Conservation (phyloP, 1,139 yeast species). For the Geotrichum candidum region DNA sequence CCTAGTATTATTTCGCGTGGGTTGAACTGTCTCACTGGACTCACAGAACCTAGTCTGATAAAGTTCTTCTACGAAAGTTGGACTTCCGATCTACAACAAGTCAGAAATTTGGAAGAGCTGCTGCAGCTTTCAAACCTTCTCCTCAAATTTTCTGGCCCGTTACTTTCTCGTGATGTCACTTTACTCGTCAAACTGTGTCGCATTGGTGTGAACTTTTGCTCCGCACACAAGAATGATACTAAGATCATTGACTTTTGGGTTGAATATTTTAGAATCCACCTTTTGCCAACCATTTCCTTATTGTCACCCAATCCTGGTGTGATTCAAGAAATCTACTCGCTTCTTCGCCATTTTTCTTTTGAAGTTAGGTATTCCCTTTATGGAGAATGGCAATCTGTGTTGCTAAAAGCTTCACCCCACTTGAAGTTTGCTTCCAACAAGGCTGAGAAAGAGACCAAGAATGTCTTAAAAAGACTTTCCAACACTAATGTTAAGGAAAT, state of each 20-base stretch:
- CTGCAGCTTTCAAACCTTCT: conserved; percentile 44
- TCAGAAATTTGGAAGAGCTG: conserved; percentile 43
- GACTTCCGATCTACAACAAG: conserved; percentile 40
- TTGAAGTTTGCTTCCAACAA: conserved; percentile 59
- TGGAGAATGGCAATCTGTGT: conserved; percentile 67
- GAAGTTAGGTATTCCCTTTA: conserved; percentile 73
- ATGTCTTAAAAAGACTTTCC: conserved; percentile 76
- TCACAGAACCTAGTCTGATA: conserved; percentile 20
- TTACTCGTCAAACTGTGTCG: conserved; percentile 58
- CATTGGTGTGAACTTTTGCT: conserved; percentile 42
- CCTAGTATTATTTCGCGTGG: conserved; percentile 7
- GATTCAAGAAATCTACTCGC: conserved; percentile 52
- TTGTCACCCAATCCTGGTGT: conserved; percentile 57
- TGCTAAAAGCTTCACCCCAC: conserved; percentile 48
- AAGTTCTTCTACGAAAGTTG: conserved; percentile 52
- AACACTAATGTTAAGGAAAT: conserved; percentile 73
- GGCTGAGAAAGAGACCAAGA: conserved; percentile 80
- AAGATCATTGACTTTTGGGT: conserved; percentile 44
- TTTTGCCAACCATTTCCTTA: conserved; percentile 63
- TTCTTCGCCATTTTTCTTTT: conserved; percentile 51
- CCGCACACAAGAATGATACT: conserved; percentile 19
- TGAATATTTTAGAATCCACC: conserved; percentile 55
- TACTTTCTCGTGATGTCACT: conserved; percentile 45
- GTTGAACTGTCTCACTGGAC: conserved; percentile 16
- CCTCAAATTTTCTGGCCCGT: conserved; percentile 52